Conservation (phyloP, 2,329 filamentous ascomycete species). For the Gnomoniopsis sp. region DNA sequence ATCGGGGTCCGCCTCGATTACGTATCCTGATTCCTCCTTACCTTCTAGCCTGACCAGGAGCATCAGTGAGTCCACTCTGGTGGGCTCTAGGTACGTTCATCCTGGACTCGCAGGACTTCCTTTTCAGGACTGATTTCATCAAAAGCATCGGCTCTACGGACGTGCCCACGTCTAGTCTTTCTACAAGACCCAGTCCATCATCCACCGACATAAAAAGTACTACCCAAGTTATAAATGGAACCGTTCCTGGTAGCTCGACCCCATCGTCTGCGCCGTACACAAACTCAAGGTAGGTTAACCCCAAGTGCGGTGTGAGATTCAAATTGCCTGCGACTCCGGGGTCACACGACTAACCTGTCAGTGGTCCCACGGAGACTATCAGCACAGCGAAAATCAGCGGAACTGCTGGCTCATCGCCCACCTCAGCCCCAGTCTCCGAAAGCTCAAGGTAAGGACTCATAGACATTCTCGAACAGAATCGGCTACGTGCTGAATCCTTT, state of each 20-base stretch:
- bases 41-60: background rate
- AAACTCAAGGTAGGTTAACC: constrained; percentile 8
- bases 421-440: background rate
- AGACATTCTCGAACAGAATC: background rate
- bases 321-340: background rate
- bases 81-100: constrained; percentile 1
- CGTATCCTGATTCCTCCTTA: background rate
- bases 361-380: background rate
- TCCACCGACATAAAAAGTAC: background rate
- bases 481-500: background rate
- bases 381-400: background rate
- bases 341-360: background rate
- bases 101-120: background rate
- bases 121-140: background rate
- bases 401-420: background rate
- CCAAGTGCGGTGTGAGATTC: no score
- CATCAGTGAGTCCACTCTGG: background rate
- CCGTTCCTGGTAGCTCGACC: constrained; percentile 15
- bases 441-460: constrained; percentile 1
- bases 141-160: background rate
- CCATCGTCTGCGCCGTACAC: constrained; percentile 12
- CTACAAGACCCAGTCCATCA: background rate
- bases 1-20: background rate
- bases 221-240: background rate
- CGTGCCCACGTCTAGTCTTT: background rate